These are phyloP conservation scores for Dictyostelium brefeldianum DNA, from an alignment of 78 protist species.

Conservation along the genomic window DNA sequence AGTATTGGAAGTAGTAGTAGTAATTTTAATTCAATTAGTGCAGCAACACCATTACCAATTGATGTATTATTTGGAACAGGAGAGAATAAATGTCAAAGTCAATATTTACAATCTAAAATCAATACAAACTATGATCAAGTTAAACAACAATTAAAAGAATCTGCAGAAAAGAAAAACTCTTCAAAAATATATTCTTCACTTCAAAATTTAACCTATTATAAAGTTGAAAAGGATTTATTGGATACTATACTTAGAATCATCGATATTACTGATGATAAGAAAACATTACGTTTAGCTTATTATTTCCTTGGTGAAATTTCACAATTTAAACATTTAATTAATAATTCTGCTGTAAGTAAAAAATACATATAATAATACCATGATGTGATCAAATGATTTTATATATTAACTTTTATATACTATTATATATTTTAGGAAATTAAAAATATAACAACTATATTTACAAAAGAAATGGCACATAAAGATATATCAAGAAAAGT, in stretches of 20 bases:
- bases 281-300: conserved; percentile 58
- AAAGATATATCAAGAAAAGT: conserved; percentile 80
- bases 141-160: conserved; percentile 50
- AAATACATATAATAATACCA: not conserved
- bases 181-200: conserved; percentile 51
- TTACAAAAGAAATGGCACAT: conserved; percentile 56
- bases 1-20: not conserved
- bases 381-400: not conserved
- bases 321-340: conserved; percentile 49
- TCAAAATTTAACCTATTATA: conserved; percentile 67
- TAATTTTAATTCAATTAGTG: not conserved
- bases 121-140: conserved; percentile 52
- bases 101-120: conserved; percentile 55
- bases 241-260: conserved; percentile 46
- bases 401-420: not conserved
- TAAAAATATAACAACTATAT: conserved; percentile 61
- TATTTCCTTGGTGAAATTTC: conserved; percentile 66
- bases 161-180: conserved; percentile 61
- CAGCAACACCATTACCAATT: not conserved
- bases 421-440: conserved; percentile 29
- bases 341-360: conserved; percentile 64
- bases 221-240: conserved; percentile 62
- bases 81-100: conserved; percentile 43
- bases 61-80: not conserved
- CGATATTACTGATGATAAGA: conserved; percentile 59